Conservation (phyloP, 345 rosid genomes). For the Salix koriyanagi region DNA sequence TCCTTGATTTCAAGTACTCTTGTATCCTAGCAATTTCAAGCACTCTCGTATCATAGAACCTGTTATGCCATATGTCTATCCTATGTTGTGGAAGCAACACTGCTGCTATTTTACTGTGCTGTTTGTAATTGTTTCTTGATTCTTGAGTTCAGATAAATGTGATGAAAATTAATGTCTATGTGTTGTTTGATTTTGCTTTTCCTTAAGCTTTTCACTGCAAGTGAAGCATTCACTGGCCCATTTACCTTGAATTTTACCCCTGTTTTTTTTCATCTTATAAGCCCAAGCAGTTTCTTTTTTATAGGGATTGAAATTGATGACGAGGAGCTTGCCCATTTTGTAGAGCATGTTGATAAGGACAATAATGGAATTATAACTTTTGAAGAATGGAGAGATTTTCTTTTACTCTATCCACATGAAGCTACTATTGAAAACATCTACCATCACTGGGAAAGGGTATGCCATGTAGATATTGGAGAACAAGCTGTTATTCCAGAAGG, state of each 20-base stretch:
- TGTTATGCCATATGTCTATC: not conserved
- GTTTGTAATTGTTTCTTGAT: not conserved
- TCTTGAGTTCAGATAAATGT: not conserved
- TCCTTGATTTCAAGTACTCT: not conserved
- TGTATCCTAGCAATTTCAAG: not conserved
- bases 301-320: slow-evolving; percentile 64
- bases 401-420: slow-evolving; percentile 84
- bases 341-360: slow-evolving; percentile 90
- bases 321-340: slow-evolving; percentile 80
- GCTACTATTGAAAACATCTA: slow-evolving; percentile 90
- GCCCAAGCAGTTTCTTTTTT: slow-evolving; percentile 23
- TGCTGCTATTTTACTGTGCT: not conserved
- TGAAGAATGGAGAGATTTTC: slow-evolving; percentile 96
- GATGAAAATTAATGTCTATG: not conserved
- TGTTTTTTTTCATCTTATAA: slow-evolving; percentile 25
- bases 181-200: not conserved
- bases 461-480: slow-evolving; percentile 87
- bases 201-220: not conserved
- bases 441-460: slow-evolving; percentile 80
- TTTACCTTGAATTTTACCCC: not conserved
- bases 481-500: slow-evolving; percentile 81
- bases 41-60: not conserved
- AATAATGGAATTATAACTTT: slow-evolving; percentile 84
- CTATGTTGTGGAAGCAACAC: not conserved
- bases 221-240: not conserved